phyloP scores from a whole-genome alignment of 352 stramenopile genomes.

The Phytophthora cryptogea region DNA sequence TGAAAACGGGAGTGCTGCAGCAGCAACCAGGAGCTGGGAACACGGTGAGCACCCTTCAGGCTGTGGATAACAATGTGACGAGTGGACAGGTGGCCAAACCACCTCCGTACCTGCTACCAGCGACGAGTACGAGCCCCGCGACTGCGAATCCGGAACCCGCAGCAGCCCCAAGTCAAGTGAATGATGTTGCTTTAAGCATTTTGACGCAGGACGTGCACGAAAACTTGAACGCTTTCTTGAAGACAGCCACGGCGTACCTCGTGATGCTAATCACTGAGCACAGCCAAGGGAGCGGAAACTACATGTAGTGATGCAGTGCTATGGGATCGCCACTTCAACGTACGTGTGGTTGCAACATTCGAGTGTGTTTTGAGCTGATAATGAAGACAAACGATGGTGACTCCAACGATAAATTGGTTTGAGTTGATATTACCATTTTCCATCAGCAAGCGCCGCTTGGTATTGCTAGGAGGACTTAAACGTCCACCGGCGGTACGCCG shows the following conservation, averaged over 20 bases:
- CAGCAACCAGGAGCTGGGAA: not conserved
- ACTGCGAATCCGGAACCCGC: not conserved
- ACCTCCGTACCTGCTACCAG: conserved; percentile 24
- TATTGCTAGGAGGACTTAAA: no score
- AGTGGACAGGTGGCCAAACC: conserved; percentile 8
- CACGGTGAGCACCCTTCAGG: conserved; percentile 4
- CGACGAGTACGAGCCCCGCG: not conserved
- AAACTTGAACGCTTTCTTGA: conserved; percentile 42
- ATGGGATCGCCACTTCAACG: conserved; percentile 8
- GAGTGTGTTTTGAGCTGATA: no score
- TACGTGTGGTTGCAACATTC: no score
- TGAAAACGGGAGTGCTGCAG: conserved; percentile 16
- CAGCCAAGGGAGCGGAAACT: conserved; percentile 19
- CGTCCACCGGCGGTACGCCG: not conserved
- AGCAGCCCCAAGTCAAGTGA: not conserved
- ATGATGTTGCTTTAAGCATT: not conserved
- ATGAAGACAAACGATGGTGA: no score
- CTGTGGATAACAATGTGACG: not conserved
- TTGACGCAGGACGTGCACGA: conserved; percentile 31
- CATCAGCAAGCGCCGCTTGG: no score
- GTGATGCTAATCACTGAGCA: conserved; percentile 37
- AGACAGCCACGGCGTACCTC: conserved; percentile 39
- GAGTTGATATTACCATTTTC: no score
- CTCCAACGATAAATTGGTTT: no score
- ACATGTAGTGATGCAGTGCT: not conserved